phyloP scores from a whole-genome alignment of 2,329 filamentous ascomycete species.

The Pseudohalonectria lignicola region DNA sequence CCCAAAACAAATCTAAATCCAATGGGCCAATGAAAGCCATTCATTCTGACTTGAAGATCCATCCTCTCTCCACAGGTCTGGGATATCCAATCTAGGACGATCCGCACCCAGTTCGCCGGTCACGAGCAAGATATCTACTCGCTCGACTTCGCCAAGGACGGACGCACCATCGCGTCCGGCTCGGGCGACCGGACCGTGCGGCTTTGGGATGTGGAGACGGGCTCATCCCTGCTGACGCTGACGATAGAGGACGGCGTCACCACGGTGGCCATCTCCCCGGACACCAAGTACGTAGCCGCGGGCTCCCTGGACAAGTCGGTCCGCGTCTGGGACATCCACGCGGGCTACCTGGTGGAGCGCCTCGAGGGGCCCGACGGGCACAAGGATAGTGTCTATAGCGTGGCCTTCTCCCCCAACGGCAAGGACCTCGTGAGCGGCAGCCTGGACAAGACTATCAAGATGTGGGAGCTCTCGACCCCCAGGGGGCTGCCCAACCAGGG shows the following conservation, averaged over 20 bases:
- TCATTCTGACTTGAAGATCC: too few species aligned
- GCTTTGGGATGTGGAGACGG: slow-evolving; percentile 88
- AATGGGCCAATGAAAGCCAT: too few species aligned
- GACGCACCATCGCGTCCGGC: slow-evolving; percentile 87
- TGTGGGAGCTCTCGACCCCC: slow-evolving; percentile 84
- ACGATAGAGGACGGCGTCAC: slow-evolving; percentile 96
- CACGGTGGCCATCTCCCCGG: slow-evolving; percentile 92
- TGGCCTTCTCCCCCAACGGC: slow-evolving; percentile 89
- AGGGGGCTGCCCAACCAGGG: slow-evolving; percentile 55
- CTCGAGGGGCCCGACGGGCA: slow-evolving; percentile 89
- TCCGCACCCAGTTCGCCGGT: slow-evolving; percentile 88
- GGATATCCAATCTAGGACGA: slow-evolving; percentile 77
- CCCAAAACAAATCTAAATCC: neutral
- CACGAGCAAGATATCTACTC: slow-evolving; percentile 99
- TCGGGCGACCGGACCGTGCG: slow-evolving; percentile 91
- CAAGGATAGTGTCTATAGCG: slow-evolving; percentile 93
- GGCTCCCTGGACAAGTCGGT: slow-evolving; percentile 97
- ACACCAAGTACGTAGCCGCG: slow-evolving; percentile 87
- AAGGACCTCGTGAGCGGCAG: slow-evolving; percentile 89
- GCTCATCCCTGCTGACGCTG: slow-evolving; percentile 71
- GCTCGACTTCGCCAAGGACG: slow-evolving; percentile 87
- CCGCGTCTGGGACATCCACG: slow-evolving; percentile 86
- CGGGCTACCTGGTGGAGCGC: slow-evolving; percentile 77
- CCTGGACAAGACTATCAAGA: slow-evolving; percentile 97
- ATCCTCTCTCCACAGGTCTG: slow-evolving; percentile 84